Conservation (phyloP, 2,329 filamentous ascomycete species). For the Aureobasidium sp. region DNA sequence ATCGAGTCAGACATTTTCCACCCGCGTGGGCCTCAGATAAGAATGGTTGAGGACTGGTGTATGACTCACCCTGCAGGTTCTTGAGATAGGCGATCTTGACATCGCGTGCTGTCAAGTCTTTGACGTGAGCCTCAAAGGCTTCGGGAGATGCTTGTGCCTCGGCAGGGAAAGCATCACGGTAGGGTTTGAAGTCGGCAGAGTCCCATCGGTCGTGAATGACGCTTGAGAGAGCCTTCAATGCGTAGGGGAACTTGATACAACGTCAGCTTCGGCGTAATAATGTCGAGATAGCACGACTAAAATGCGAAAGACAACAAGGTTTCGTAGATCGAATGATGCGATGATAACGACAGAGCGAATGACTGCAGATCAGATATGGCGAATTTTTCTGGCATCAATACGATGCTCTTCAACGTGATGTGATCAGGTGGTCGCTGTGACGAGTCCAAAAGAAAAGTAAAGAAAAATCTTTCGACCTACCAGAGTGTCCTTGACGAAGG, state of each 20-base stretch:
- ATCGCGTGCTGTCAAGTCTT: conserved; percentile 63
- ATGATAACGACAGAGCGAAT: not conserved
- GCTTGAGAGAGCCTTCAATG: conserved; percentile 57
- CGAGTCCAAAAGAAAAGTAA: not conserved
- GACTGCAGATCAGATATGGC: not conserved
- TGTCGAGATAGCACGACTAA: conserved; percentile 2
- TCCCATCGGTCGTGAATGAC: conserved; percentile 63
- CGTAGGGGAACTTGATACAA: conserved; percentile 64
- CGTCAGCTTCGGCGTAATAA: conserved; percentile 2
- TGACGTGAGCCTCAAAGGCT: conserved; percentile 59
- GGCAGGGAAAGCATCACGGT: conserved; percentile 64
- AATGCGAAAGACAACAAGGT: not conserved
- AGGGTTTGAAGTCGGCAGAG: conserved; percentile 55
- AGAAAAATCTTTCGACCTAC: conserved; percentile 47
- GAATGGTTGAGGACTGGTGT: conserved; percentile 31
- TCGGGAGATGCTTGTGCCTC: conserved; percentile 53
- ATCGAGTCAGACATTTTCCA: not conserved
- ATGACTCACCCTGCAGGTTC: conserved; percentile 54
- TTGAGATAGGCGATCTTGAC: conserved; percentile 73
- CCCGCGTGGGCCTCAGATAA: conserved; percentile 8
- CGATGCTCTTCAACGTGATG: conserved; percentile 1
- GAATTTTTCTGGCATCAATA: not conserved
- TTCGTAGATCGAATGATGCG: not conserved
- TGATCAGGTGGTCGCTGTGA: not conserved
- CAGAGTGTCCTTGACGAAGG: conserved; percentile 75